Conservation (phyloP, 2,329 filamentous ascomycete genomes). For the Fusarium incarnatum region DNA sequence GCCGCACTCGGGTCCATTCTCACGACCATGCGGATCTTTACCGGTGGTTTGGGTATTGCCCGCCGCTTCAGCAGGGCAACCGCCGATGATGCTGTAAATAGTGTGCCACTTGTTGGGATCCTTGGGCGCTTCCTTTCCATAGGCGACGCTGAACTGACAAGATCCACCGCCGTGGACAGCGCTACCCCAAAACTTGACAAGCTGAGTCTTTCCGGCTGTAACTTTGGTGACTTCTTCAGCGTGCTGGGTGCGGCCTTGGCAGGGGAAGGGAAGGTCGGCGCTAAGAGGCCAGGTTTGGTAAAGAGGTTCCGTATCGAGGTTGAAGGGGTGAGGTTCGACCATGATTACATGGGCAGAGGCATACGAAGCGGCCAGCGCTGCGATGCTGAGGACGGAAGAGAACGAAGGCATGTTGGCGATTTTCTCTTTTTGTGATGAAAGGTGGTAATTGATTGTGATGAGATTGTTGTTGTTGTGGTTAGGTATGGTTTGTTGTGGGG, state of each 20-base stretch:
- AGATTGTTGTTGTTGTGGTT: neutral
- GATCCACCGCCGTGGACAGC: constrained; percentile 47
- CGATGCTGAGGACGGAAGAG: neutral
- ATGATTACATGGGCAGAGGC: constrained; percentile 41
- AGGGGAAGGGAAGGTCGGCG: constrained; percentile 40
- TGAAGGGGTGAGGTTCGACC: constrained; percentile 48
- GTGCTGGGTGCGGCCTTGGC: constrained; percentile 38
- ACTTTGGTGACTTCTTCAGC: constrained; percentile 41
- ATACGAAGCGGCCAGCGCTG: constrained; percentile 7
- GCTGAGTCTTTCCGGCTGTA: constrained; percentile 37
- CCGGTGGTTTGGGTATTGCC: constrained; percentile 29
- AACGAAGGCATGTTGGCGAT: constrained; percentile 10
- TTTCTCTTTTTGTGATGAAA: neutral
- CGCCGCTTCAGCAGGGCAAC: constrained; percentile 41
- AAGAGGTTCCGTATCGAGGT: constrained; percentile 43
- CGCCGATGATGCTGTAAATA: constrained; percentile 45
- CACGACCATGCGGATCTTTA: constrained; percentile 36
- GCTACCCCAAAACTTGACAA: constrained; percentile 46
- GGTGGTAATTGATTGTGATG: neutral
- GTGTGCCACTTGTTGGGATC: constrained; percentile 38
- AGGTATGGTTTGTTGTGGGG: neutral
- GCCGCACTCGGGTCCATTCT: constrained; percentile 38
- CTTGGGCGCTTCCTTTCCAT: constrained; percentile 37
- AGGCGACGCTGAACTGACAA: constrained; percentile 44
- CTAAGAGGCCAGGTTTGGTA: constrained; percentile 40